Base-by-base conservation (phyloP, 78 protist species). In the Chrysochromulina parva region DNA sequence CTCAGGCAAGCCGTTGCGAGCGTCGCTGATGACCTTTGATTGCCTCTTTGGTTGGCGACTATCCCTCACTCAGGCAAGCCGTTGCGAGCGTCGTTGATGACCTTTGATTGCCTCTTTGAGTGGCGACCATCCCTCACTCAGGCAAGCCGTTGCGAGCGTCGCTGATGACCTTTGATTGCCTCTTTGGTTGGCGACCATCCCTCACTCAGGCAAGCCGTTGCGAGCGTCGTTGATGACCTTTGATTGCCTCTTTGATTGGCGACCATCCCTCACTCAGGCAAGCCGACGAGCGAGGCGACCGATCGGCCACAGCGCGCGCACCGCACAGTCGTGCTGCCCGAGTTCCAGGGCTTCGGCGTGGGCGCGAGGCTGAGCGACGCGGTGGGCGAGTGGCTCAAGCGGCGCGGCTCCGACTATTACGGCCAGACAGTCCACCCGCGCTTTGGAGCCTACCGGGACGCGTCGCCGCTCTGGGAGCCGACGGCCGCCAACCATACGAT, bases 1-100 rank as follows among this genome's bases (percentile, higher is more conserved):
- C 38, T 38, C 38, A 38, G 38, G 38, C 38, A 38, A 38, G 38
- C 38, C 38, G 38, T 38, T 38, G 38, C 38, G 38, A 38, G 38
- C 38, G 38, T 38, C 38, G 38, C 38, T 38, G 38, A 38, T 38
- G 38, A 38, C 38, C 38, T 0, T 38, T 38, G 38, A 38, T 38
- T 38, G 38, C 38, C 38, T 38, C 38, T 38, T 38, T 38, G 38
- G 0, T 38, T 38, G 38, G 38, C 38, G 17, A 69, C 78, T 0
- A 69, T 69, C 78, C 78, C 78, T 5, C 78, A 69, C 50, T 69
- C 78, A 3, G 78, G 78, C 28, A 69, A n/a, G 78, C 78, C 50
- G 16, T 38, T 38, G 38, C 38, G 38, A 38, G 38, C 38, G 38
- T 38, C 38, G 38, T 0, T 38, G 38, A 38, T 38, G 38, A 38